Conservation (phyloP, 768 basidiomycete species). For the Auricularia heimuer region DNA sequence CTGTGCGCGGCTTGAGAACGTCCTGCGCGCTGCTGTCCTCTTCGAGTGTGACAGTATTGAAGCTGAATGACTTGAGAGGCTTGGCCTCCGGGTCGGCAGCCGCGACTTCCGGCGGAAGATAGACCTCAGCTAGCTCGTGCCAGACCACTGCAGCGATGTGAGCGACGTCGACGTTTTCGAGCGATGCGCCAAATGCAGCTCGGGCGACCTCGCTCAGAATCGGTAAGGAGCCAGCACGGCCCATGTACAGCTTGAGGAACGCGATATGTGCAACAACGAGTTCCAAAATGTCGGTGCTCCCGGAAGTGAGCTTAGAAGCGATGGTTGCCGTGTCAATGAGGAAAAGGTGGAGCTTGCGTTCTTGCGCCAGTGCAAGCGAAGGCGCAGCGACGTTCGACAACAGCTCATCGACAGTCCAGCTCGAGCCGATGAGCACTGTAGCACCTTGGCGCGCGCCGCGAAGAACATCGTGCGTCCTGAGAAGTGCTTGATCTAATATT, state of each 20-base stretch:
- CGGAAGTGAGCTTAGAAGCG: conserved; percentile 30
- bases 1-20: conserved; percentile 52
- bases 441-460: conserved; percentile 56
- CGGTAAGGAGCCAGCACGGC: conserved; percentile 44
- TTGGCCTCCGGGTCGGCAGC: conserved; percentile 19
- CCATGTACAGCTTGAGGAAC: conserved; percentile 78
- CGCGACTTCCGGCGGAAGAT: conserved; percentile 52
- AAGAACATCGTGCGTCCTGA: conserved; percentile 70
- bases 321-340: conserved; percentile 48
- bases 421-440: conserved; percentile 60
- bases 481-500: conserved; percentile 63
- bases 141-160: conserved; percentile 19
- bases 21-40: conserved; percentile 29
- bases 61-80: conserved; percentile 48
- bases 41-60: conserved; percentile 67
- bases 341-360: conserved; percentile 48
- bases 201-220: conserved; percentile 44
- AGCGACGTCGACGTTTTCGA: conserved; percentile 34
- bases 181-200: conserved; percentile 32
- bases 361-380: conserved; percentile 35
- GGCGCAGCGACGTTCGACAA: conserved; percentile 51
- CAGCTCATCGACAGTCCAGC: conserved; percentile 72
- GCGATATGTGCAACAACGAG: conserved; percentile 61
- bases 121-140: conserved; percentile 37
- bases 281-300: conserved; percentile 24